Conservation (phyloP, 331 rosid genomes). For the Telfairia occidentalis region DNA sequence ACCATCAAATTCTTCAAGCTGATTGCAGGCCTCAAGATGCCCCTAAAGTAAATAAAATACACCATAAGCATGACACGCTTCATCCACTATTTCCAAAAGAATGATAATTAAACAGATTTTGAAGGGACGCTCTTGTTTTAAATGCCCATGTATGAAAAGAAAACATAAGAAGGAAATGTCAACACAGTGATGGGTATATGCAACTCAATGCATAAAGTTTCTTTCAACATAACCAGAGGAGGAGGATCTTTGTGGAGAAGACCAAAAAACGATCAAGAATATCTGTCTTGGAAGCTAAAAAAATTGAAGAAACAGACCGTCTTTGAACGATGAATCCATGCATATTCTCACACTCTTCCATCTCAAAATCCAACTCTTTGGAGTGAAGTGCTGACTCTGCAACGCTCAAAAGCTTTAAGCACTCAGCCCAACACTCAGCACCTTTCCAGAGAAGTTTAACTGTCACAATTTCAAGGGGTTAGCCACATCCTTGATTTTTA, state of each 20-base stretch:
- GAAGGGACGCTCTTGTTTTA: too few species aligned
- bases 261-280: neutral
- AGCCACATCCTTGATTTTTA: neutral
- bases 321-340: slow-evolving; percentile 28
- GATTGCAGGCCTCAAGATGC: slow-evolving; percentile 78
- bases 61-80: slow-evolving; percentile 14
- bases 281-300: neutral
- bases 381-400: slow-evolving; percentile 50
- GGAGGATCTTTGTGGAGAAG: too few species aligned
- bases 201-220: too few species aligned
- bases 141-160: too few species aligned
- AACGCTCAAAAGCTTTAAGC: slow-evolving; percentile 50
- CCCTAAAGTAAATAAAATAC: slow-evolving; percentile 52
- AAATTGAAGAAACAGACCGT: slow-evolving; percentile 34
- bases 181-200: too few species aligned
- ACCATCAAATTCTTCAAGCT: slow-evolving; percentile 50
- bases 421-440: slow-evolving; percentile 81
- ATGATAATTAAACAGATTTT: neutral
- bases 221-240: too few species aligned
- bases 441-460: slow-evolving; percentile 75
- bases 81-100: neutral
- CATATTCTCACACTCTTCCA: slow-evolving; percentile 22
- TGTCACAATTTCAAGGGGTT: slow-evolving; percentile 15
- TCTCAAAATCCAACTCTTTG: slow-evolving; percentile 14
- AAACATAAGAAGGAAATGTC: too few species aligned